Evolutionary conservation across 176 grass and related monocot species (phyloP), one percentile per base, ranked within the genome.

Genomic region (Rhynchospora breviuscula): DNA sequence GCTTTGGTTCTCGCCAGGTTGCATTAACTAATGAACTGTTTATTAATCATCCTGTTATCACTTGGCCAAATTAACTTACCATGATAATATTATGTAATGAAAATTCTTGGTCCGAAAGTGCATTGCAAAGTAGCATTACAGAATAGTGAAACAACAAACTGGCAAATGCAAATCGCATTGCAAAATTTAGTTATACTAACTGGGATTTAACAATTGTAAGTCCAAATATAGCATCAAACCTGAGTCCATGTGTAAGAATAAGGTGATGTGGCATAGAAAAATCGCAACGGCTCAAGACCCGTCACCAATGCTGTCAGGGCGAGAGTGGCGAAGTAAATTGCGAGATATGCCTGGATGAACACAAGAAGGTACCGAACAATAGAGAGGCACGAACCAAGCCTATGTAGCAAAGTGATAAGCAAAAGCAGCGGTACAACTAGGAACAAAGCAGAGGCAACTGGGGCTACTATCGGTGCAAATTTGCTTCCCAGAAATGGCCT

Each of bases 281-380:
- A 96, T 11, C 91, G 85, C 19, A 96, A 91, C 13, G 97, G 97
- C 79, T 99, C 97, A 1, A 99, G 91, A n/a, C 93, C 91, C 71
- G 89, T 90, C 29, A 84, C 89, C 4, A 94, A 85, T 8, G 93
- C 89, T 56, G 93, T 92, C 25, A 92, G 21, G 49, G 91, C 91
- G 52, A 99, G 96, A 81, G 93, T 99, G 35, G 77, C 91, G 78
- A 99, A 99, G 89, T 99, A 99, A 86, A 99, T 99, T 84, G 96
- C 93, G 26, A 99, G 96, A 86, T 93, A 99, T 33, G 96, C 91
- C 89, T 99, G 96, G 83, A 90, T 85, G 78, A 99, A 90, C 54
- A 95, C 63, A 26, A 99, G 91, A 26, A 89, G 78, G 59, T 87
- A 85, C 72, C 90, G 93, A 62, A 95, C 88, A 19, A 99, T 64